Evolutionary conservation across 257 asterid genomes (phyloP), one percentile per base, ranked within the genome.

Genomic region (Salvia miltiorrhiza): DNA sequence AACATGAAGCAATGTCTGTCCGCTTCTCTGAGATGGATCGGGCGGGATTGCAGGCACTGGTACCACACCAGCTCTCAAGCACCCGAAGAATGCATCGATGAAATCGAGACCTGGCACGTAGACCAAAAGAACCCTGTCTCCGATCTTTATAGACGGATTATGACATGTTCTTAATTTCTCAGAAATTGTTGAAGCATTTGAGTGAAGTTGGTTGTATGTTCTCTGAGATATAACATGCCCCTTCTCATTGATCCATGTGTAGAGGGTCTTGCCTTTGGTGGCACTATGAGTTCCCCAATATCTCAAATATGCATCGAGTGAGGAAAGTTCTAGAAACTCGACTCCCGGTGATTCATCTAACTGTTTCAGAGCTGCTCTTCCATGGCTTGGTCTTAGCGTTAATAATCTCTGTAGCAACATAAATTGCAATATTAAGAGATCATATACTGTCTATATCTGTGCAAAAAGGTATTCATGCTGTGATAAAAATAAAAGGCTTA

Each of bases 31-130:
- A 4, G 73, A 60, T 30, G 88, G 92, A 47, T 87, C 89, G 0
- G 95, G 89, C 4, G 89, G 92, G 30, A 85, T 76, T 4, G 80
- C 85, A 0, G 95, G 95, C 47, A 85, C 91, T 1, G 92, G 92
- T 1, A 85, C 26, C 54, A 85, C 73, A 24, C 85, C 65, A 1
- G 95, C 86, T 75, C 89, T 67, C 66, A 87, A 66, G 70, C 95
- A 87, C 20, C 95, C 95, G 1, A 87, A 85, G 77, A 85, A 87
- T 53, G 95, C 85, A 40, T 87, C 95, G 4, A 87, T 50, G 60
- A 87, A 87, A 37, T 85, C 95, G 5, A 87, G 86, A 23, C 95
- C 95, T 8, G 95, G 95, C 28, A 73, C 53, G 57, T 83, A 80
- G 65, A 87, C 77, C 39, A 85, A 63, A 63, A 87, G 86, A 62